phyloP scores from a whole-genome alignment of 2,329 filamentous ascomycete species.

The Emergomyces pasteurianus region DNA sequence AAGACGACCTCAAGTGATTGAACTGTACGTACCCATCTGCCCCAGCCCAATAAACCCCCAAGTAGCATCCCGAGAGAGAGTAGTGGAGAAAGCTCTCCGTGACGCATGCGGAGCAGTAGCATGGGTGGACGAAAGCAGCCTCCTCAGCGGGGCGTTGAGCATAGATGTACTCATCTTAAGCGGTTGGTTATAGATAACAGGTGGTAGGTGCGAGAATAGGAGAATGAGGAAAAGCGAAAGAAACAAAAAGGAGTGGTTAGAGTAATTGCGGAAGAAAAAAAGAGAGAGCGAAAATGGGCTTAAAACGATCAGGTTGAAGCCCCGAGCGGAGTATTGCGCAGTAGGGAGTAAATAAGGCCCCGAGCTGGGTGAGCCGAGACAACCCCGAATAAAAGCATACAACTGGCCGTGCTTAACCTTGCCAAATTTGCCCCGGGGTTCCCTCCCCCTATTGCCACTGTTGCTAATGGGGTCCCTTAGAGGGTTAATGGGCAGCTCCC shows the following conservation, averaged over 20 bases:
- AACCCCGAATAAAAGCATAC: too few relatives aligned
- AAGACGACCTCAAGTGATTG: neutral
- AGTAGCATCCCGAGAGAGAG: conserved; percentile 34
- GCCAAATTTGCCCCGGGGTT: neutral
- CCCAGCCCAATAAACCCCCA: conserved; percentile 51
- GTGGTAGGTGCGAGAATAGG: too few relatives aligned
- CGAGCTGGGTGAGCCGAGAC: neutral
- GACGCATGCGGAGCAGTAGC: neutral
- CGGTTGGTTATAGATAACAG: neutral
- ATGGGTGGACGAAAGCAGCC: conserved; percentile 3
- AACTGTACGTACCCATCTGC: conserved; percentile 43
- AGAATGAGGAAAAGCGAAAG: neutral
- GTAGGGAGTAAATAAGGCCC: neutral
- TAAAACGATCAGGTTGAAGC: too few relatives aligned
- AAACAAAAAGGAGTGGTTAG: neutral
- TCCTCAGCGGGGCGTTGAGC: conserved; percentile 2
- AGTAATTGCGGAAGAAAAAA: neutral
- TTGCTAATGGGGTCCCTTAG: neutral
- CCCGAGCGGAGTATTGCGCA: too few relatives aligned
- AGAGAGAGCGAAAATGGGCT: neutral
- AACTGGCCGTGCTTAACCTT: neutral
- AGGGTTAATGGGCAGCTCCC: neutral
- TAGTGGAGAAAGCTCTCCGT: conserved; percentile 35
- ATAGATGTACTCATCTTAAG: conserved; percentile 2
- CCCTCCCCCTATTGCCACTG: neutral